Evolutionary conservation across 768 basidiomycete genomes (phyloP), one percentile per base, ranked within the genome.

Genomic region (Termitomyces sp.): DNA sequence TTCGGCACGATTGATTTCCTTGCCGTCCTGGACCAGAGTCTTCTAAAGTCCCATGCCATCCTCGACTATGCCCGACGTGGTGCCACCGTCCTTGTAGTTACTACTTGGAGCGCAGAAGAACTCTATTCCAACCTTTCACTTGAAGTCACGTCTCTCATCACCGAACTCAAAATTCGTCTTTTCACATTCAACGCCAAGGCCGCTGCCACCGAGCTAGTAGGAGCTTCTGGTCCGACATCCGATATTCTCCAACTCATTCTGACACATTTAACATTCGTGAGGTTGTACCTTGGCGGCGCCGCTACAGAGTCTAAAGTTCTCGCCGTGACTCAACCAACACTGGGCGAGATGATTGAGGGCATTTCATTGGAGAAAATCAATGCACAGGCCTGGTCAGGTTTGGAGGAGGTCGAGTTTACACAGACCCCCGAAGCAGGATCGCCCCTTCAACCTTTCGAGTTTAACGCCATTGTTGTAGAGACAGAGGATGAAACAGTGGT

Each of bases 31-130:
- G 92, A 95, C 58, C 83, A 88, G 48, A 77, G 72, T 48, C 76
- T 98, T 32, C 77, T 96, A 64, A 93, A 89, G 68, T 81, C 87
- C 0, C 92, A 94, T 66, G 81, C 84, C 9, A 66, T 94, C 27
- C 68, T 97, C 52, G 73, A 83, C 27, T 79, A 85, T 49, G 86
- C 90, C 27, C 87, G 85, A 58, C 69, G 73, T 4, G 81, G 80
- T 7, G 87, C 93, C 0, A 74, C 85, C 8, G 81, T 97, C 34
- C 82, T 98, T 55, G 69, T 96, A 54, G 71, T 82, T 52, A 85
- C 93, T 2, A 71, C 83, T 18, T 97, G 93, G 93, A 79, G 87
- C 3, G 65, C 79, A 27, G 81, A 83, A 13, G 94, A 98, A 66
- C 74, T 97, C 37, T 68, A 79, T 5, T 74, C 84, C 44, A 94